These are phyloP conservation scores for Fusarium palustre DNA, from an alignment of 2,329 filamentous ascomycete species.

Conservation along the genomic window DNA sequence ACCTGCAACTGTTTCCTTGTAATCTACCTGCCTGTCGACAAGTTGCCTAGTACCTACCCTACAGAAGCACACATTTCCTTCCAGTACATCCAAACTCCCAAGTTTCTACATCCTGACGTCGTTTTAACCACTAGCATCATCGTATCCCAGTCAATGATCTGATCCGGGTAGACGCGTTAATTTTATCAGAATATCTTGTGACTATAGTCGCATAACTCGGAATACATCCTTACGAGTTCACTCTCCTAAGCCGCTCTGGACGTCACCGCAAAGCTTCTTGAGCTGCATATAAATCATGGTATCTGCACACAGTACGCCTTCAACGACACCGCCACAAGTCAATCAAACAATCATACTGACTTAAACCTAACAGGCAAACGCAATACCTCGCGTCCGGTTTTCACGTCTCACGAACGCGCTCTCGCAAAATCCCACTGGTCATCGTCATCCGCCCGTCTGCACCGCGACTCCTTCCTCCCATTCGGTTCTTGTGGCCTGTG, in stretches of 20 bases:
- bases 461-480: slow-evolving; percentile 89
- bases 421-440: slow-evolving; percentile 87
- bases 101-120: not conserved
- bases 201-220: not conserved
- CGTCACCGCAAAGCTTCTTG: slow-evolving; percentile 10
- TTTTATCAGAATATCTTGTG: not conserved
- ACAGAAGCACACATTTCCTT: not conserved
- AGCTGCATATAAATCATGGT: slow-evolving; percentile 45
- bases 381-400: slow-evolving; percentile 92
- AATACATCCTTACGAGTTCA: not conserved
- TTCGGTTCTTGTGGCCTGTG: slow-evolving; percentile 92
- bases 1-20: slow-evolving; percentile 34
- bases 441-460: slow-evolving; percentile 83
- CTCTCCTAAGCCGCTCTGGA: slow-evolving; percentile 1
- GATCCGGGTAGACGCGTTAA: not conserved
- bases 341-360: not conserved
- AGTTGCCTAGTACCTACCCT: not conserved
- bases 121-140: not conserved
- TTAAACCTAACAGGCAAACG: slow-evolving; percentile 71
- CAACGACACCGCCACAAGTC: not conserved
- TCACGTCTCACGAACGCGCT: slow-evolving; percentile 90
- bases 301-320: slow-evolving; percentile 58
- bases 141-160: not conserved
- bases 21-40: slow-evolving; percentile 5
- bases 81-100: not conserved